Percentiles rank a stretch among this genome's conserved stretches.
These are phyloP conservation scores for Quercus tomentella DNA, from an alignment of 331 rosid genomes.

Conservation along the genomic window DNA sequence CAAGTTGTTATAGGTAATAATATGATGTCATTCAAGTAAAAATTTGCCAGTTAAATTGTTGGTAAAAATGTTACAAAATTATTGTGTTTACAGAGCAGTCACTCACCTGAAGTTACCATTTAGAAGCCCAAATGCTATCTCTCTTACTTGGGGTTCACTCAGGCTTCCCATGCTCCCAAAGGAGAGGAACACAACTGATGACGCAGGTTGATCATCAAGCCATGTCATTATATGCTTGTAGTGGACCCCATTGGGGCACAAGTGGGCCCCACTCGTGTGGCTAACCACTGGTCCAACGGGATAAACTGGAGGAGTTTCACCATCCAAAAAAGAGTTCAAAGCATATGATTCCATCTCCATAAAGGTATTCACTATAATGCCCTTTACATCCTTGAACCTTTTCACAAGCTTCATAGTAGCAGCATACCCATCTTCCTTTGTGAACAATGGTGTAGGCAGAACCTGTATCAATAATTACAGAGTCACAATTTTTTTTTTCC, in stretches of 20 bases:
- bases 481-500: too few relatives aligned
- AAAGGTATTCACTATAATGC: constrained; percentile 43
- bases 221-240: constrained; percentile 2
- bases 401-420: constrained; percentile 14
- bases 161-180: constrained; percentile 9
- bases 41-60: too few relatives aligned
- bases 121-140: neutral
- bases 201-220: constrained; percentile 19
- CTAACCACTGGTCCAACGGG: constrained; percentile 40
- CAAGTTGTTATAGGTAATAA: too few relatives aligned
- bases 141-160: neutral
- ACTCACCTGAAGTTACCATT: neutral
- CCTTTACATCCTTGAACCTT: constrained; percentile 32
- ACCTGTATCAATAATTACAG: neutral
- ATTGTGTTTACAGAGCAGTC: too few relatives aligned
- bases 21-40: too few relatives aligned
- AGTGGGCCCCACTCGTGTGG: neutral
- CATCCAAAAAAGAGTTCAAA: constrained; percentile 16
- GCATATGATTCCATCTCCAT: constrained; percentile 53
- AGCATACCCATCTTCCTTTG: neutral
- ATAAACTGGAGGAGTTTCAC: constrained; percentile 33
- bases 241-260: neutral
- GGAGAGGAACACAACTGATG: constrained; percentile 2
- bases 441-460: constrained; percentile 30
- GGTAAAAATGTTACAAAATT: too few relatives aligned